Evolutionary conservation across 2,329 filamentous ascomycete species (phyloP), one percentile per base, ranked within the genome.

Genomic region (Colletotrichum simmondsii): DNA sequence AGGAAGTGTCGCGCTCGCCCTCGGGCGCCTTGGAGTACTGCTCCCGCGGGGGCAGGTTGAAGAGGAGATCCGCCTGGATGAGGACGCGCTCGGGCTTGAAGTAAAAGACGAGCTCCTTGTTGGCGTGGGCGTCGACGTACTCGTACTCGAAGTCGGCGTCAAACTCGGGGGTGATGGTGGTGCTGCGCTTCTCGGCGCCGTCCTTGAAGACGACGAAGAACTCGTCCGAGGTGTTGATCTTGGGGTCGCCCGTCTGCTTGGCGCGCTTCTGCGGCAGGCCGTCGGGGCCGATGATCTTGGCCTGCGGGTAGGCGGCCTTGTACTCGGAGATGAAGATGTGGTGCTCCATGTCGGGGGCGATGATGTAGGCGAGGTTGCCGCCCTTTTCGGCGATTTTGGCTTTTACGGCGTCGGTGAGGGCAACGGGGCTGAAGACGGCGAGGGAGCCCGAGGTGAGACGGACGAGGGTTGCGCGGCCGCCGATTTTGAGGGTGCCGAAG

Each of bases 321-420:
- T 97, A 99, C 61, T 94, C 88, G 0, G 93, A 92, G 66, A 99
- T 81, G 86, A 97, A 97, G 81, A 99, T 94, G 88, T 99, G 97
- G 83, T 99, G 97, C 85, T 99, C 95, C 65, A 94, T 88, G 81
- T 99, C 97, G 1, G 93, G 91, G 1, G 97, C 96, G 30, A 96
- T 87, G 76, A 99, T 92, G 87, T 98, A 98, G 76, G 89, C 90
- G 64, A 98, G 90, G 54, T 91, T 88, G 62, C 92, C 92, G 74
- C 92, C 92, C 69, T 94, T 85, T 42, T 91, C 86, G 67, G 87
- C 84, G 64, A 94, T 85, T 80, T 92, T 91, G 76, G 86, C 81
- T 74, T 88, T 91, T 52, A 95, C 92, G 71, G 92, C 91, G 3
- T 92, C 88, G 3, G 95, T 98, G 68, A 98, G 89, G 16, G 93